Evolutionary conservation across 2,329 filamentous ascomycete genomes (phyloP), one percentile per base, ranked within the genome.

Genomic region (Colletotrichum abscissum): DNA sequence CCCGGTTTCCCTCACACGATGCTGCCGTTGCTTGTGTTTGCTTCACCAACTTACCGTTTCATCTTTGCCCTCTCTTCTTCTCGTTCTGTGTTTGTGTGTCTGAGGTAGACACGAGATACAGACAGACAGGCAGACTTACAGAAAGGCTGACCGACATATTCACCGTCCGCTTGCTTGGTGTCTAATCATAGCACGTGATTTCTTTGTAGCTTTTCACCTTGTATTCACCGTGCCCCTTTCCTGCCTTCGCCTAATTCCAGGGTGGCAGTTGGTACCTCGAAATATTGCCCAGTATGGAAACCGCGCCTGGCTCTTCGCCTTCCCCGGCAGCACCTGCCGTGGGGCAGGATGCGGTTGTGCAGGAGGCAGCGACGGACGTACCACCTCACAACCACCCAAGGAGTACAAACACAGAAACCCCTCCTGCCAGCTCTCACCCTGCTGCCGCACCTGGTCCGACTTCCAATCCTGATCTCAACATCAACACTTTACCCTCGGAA

Each of bases 301-400:
- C 67, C 22, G 49, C 66, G n/a, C 42, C 16, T 35, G 11, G 35
- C 26, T 52, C 59, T 19, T 70, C 67, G 60, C 66, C 67, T 56
- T 65, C 70, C 59, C 60, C 66, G 70, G 70, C 70, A 70, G 70
- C 26, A 65, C 59, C 70, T 65, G 70, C 70, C 67, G 26, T 33
- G 54, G 58, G 57, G 42, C 42, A 71, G 63, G 69, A 49, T 38
- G 38, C 69, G 33, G 69, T 71, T 11, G 55, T 46, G 66, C 67
- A 70, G 59, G 60, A 73, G 60, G 60, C 66, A 73, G 59, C 33
- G 6, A 46, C 55, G 42, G 22, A 35, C 46, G 54, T 73, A 60
- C 59, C 67, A 73, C 68, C 70, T 49, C 67, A 65, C 55, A 70
- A 56, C 24, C 52, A 22, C 55, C 70, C 66, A 56, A 46, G 33